Conservation (phyloP, 208 protist species). For the Porcisia hertigi region DNA sequence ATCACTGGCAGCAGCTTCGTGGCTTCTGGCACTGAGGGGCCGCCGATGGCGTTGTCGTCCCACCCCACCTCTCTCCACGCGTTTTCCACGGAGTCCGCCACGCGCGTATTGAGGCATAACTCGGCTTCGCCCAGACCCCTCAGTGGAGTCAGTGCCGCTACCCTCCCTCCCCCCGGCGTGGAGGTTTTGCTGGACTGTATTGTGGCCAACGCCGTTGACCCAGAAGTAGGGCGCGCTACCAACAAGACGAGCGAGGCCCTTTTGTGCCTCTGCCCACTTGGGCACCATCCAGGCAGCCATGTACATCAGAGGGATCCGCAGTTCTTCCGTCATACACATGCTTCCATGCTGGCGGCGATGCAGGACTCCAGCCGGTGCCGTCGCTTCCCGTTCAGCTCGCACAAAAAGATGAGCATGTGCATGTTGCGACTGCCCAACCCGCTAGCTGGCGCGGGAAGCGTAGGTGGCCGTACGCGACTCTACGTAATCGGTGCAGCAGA, state of each 20-base stretch:
- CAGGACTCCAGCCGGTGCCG: conserved; percentile 47
- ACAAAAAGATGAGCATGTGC: conserved; percentile 69
- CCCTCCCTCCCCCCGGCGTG: conserved; percentile 30
- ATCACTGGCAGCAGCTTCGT: neutral
- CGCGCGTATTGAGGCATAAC: conserved; percentile 3
- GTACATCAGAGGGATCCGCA: conserved; percentile 13
- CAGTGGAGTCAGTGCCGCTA: conserved; percentile 13
- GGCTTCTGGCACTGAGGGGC: neutral
- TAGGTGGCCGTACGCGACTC: conserved; percentile 29
- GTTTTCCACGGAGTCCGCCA: neutral
- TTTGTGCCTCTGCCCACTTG: conserved; percentile 37
- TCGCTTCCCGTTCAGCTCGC: conserved; percentile 75
- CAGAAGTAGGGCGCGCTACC: conserved; percentile 46
- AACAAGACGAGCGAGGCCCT: conserved; percentile 81
- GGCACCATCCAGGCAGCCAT: conserved; percentile 9
- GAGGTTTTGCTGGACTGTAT: conserved; percentile 67
- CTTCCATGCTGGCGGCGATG: conserved; percentile 37
- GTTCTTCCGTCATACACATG: conserved; percentile 23
- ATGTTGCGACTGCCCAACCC: conserved; percentile 36
- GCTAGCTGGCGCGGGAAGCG: neutral
- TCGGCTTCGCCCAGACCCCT: neutral
- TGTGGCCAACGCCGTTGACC: conserved; percentile 59
- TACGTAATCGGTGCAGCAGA: conserved; percentile 76
- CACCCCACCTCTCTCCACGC: neutral
- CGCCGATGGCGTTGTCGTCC: conserved; percentile 7